Base-by-base conservation (phyloP, 1,284 basidiomycete species). In the Apiotrichum domesticum region DNA sequence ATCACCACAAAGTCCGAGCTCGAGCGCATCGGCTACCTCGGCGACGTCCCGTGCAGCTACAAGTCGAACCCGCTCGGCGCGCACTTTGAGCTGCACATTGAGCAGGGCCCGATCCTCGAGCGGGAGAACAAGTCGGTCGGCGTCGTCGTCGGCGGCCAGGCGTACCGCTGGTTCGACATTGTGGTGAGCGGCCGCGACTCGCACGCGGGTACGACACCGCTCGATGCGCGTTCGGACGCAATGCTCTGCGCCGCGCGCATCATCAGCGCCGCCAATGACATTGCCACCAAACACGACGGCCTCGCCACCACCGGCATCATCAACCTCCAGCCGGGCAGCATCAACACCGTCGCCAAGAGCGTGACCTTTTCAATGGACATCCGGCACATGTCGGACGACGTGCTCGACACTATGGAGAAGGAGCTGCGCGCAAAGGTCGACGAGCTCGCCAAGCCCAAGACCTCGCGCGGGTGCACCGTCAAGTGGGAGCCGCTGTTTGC, bases 41-140 rank as follows among this genome's bases (percentile, higher is more conserved):
- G 67, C 43, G 47, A 33, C 6, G 57, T 50, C 11, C 57, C 59
- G 1, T 60, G 55, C 44, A 39, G 41, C 21, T 46, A 58, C 59
- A n/a, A 54, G 29, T 21, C 46, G 2, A 63, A 54, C 51, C 65
- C 63, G 3, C 58, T 70, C 45, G 62, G 48, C 32, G 68, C 68
- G 6, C 68, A 70, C 54, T 70, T 70, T 54, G 68, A 70, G 61
- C 48, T 69, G 14, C 68, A 70, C 58, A 70, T 70, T 37, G 68
- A 70, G 57, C 68, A 70, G 49, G 68, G 68, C 13, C 68, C 68
- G 3, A 63, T 70, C 6, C 59, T 70, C 35, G 63, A 66, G 55
- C 43, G 41, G 6, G 56, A 53, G n/a, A 46, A 41, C 37, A 46
- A 58, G 39, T 54, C 51, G 21, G 58, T 66, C 43, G 63, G 58